Evolutionary conservation across 306 rosid species (phyloP), one percentile per base, ranked within the genome.

Genomic region (Ceratonia siliqua): DNA sequence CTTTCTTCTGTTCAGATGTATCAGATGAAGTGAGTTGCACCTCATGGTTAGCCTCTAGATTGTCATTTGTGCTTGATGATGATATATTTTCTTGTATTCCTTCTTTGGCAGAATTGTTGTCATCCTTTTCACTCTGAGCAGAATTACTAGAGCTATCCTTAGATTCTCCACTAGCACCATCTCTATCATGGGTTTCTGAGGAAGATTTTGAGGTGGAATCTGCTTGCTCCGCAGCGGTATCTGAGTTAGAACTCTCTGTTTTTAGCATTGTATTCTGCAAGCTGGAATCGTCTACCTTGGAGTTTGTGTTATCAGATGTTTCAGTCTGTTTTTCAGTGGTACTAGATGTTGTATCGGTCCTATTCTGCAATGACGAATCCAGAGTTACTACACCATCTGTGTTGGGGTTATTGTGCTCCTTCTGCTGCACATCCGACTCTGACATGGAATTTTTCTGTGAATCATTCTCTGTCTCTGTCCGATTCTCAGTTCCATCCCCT

Each of bases 11-110:
- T 64, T 78, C 59, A 5, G 61, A 77, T 20, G 85, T 33, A 65
- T 67, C 74, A 15, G 92, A 54, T 62, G 88, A 77, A 62, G 78
- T 73, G 64, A 66, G 79, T 46, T 79, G 75, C 56, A 76, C 78
- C 70, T 80, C 74, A 15, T 74, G 76, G 46, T 63, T 68, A 59
- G 62, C 69, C 63, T 77, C 76, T 20, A n/a, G 38, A 11, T 68
- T 67, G 6, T 69, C 80, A n/a, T 82, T 76, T 10, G 82, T 69
- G 33, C 64, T 62, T 42, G 81, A 70, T 61, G 81, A 68, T 22
- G 64, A 42, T 27, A 32, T 36, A 13, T 35, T 73, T 50, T 83
- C 87, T 67, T 78, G 72, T 61, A 54, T 67, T 18, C 79, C 82
- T 74, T 78, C 83, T 48, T 48, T 59, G 25, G 35, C 74, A 45